Base-by-base conservation (phyloP, 2,329 filamentous ascomycete species). In the Beauveria varroae region DNA sequence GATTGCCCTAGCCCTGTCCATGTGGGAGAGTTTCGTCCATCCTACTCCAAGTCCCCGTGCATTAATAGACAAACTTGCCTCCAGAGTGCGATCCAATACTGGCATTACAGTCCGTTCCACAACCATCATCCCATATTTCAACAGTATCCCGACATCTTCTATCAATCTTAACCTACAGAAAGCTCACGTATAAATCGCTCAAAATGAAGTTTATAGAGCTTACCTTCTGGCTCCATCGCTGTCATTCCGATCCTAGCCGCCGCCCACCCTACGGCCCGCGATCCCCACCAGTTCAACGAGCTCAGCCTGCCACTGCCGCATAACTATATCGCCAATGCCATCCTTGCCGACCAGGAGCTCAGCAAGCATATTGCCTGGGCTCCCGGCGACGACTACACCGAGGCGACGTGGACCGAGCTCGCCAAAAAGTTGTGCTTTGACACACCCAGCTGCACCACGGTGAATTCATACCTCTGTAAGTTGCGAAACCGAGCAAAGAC, bases 391-490 rank as follows among this genome's bases (percentile, higher is more conserved):
- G 49, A 16, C 37, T 59, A 50, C 28, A 52, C 37, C n/a, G 57
- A 59, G 47, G 26, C 34, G 47, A 30, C 37, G 5, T 53, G 57
- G 40, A 24, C 47, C n/a, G 18, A n/a, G 30, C 28, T 41, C 20
- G 57, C 57, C 47, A 59, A 44, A 28, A 7, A 9, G 37, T 49
- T 40, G 20, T 59, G 57, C 57, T 51, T 28, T 37, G 18, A 44
- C 12, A 53, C 47, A 12, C 40, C 57, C 6, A 22, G 18, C 24
- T 53, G 49, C 57, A 52, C 47, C 37, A 59, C 49, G 3, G 24
- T 59, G 37, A 59, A 59, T 40, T 20, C 57, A 4, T 59, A 59
- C 14, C 57, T 44, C 47, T 52, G 49, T 53, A 37, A 43, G 49
- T 59, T 14, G 22, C 22, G 14, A 37, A 37, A 37, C 34, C 3